These are phyloP conservation scores for Suillus spraguei DNA, from an alignment of 768 basidiomycete genomes.

Conservation along the genomic window DNA sequence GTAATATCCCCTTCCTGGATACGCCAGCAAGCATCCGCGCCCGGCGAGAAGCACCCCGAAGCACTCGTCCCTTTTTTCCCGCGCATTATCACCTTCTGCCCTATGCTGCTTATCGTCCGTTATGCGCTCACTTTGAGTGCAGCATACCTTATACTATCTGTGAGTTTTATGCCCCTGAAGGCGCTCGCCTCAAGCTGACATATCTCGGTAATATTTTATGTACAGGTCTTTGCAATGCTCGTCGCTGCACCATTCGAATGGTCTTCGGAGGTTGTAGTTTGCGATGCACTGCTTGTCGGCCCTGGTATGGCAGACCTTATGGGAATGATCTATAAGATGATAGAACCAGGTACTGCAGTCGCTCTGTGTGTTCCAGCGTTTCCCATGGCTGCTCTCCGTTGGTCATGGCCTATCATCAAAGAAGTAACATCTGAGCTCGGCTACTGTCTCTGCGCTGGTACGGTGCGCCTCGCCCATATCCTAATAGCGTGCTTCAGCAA, in stretches of 20 bases:
- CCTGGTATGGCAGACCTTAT: background rate
- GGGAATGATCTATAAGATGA: background rate
- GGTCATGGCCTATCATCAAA: background rate
- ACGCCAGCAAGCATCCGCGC: background rate
- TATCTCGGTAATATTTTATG: background rate
- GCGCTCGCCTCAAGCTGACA: background rate
- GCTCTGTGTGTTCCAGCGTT: background rate
- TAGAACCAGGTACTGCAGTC: background rate
- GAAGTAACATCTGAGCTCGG: background rate
- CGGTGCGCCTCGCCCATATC: background rate
- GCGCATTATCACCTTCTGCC: constrained; percentile 6
- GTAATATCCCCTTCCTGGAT: background rate
- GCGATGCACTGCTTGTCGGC: background rate
- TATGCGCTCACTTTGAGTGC: background rate
- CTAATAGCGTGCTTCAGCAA: background rate
- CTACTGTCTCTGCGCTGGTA: background rate
- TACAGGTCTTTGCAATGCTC: background rate
- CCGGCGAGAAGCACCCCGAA: background rate
- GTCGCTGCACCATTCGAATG: background rate
- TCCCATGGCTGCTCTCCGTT: background rate
- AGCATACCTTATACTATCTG: constrained; percentile 8
- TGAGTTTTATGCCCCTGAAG: background rate
- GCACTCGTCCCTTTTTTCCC: constrained; percentile 1
- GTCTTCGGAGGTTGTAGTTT: background rate
- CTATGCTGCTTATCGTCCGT: background rate